A percentile compares a stretch with the other conserved stretches of the same genome.
These are phyloP conservation scores for Lactarius evosmus DNA, from an alignment of 768 basidiomycete genomes.

Conservation along the genomic window DNA sequence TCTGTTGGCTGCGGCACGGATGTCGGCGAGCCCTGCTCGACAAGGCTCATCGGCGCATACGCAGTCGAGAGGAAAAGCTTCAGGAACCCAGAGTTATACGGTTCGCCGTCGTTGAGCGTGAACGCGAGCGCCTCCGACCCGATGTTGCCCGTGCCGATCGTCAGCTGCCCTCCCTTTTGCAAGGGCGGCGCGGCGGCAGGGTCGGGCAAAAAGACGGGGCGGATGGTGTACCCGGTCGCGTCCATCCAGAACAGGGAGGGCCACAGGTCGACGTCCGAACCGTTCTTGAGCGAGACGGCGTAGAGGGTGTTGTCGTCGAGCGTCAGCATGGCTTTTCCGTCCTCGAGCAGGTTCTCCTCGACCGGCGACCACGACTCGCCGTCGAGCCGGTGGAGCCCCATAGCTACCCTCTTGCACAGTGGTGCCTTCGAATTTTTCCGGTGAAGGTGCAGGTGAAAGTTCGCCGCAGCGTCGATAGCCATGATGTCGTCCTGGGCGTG, in stretches of 20 bases:
- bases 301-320: slow-evolving; percentile 45
- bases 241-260: slow-evolving; percentile 64
- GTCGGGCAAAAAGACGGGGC: slow-evolving; percentile 53
- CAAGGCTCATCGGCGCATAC: slow-evolving; percentile 46
- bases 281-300: slow-evolving; percentile 48
- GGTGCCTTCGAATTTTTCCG: slow-evolving; percentile 48
- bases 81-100: slow-evolving; percentile 48
- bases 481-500: slow-evolving; percentile 38
- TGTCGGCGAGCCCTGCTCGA: slow-evolving; percentile 43
- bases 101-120: slow-evolving; percentile 37
- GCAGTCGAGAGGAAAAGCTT: slow-evolving; percentile 56
- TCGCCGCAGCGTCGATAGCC: slow-evolving; percentile 51
- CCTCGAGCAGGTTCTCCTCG: slow-evolving; percentile 46
- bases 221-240: slow-evolving; percentile 50
- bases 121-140: slow-evolving; percentile 50
- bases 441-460: slow-evolving; percentile 56
- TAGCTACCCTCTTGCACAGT: slow-evolving; percentile 45
- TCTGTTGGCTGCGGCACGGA: slow-evolving; percentile 3
- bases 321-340: slow-evolving; percentile 48
- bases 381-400: slow-evolving; percentile 54
- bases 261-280: slow-evolving; percentile 53
- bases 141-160: slow-evolving; percentile 40
- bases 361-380: slow-evolving; percentile 42
- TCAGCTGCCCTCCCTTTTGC: slow-evolving; percentile 42
- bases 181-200: slow-evolving; percentile 44